phyloP scores from a whole-genome alignment of 2,329 filamentous ascomycete species.

The Xylaria sp. region DNA sequence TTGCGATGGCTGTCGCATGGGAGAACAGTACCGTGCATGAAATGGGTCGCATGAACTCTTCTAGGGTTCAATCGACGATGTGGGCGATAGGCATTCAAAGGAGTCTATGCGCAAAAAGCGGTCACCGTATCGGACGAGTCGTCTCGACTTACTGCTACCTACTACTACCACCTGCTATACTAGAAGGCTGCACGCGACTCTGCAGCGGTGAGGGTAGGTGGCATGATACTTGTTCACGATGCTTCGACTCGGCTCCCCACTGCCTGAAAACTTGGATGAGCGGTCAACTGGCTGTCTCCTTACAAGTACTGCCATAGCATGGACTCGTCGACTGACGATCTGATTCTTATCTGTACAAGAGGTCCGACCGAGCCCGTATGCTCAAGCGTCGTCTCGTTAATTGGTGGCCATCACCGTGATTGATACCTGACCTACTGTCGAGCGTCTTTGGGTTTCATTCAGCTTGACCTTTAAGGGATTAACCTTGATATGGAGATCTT shows the following conservation, averaged over 20 bases:
- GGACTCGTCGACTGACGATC: neutral
- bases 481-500: neutral
- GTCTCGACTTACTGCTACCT: constrained; percentile 9
- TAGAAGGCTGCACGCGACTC: constrained; percentile 17
- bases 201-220: constrained; percentile 34
- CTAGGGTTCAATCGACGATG: constrained; percentile 14
- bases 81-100: constrained; percentile 11
- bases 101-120: constrained; percentile 32
- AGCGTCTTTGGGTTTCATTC: neutral
- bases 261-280: constrained; percentile 10
- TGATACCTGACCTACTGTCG: neutral
- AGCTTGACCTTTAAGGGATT: neutral
- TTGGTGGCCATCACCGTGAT: neutral
- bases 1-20: constrained; percentile 23
- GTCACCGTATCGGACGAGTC: constrained; percentile 30
- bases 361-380: neutral
- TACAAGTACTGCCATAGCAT: neutral
- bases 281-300: constrained; percentile 24
- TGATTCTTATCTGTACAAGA: neutral
- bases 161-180: constrained; percentile 7
- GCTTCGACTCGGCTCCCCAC: constrained; percentile 15
- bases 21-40: constrained; percentile 35
- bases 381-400: neutral
- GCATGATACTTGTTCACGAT: constrained; percentile 22
- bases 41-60: constrained; percentile 33